Base-by-base conservation (phyloP, 495 filamentous ascomycete species). In the Gamarada debralockiae region DNA sequence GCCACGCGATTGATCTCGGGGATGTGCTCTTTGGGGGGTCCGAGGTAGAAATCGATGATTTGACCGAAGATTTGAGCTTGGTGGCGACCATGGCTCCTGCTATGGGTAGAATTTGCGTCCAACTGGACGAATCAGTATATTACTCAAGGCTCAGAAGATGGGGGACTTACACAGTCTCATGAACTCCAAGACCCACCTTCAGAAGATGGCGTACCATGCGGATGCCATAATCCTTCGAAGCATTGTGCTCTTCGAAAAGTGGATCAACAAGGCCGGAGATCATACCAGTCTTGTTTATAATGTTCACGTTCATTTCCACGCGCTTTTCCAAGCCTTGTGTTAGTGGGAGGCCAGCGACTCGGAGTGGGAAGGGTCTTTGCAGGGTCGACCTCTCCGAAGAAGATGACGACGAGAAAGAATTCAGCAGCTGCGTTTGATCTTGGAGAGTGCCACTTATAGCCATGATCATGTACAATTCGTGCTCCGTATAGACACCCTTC, bases 41-140 rank as follows among this genome's bases (percentile, higher is more conserved):
- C 76, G 24, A 89, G 71, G 71, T 88, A 93, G 72, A 81, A 90
- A 61, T 93, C 88, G 12, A 92, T 75, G 7, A 88, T 76, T 67
- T 89, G 86, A 10, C 87, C 83, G 57, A 92, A 85, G 52, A 83
- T 74, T 64, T 89, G 84, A 2, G 75, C 80, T 57, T 91, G 85
- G 59, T 79, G 87, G 87, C 79, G 2, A 87, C 79, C 22, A 67
- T 58, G 4, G 71, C 67, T 13, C 59, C 66, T 14, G 60, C 64
- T 0, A 65, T 64, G 0, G 74, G 71, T 12, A 78, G 47, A 22
- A 93, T 79, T 61, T 89, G 84, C 4, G 46, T 15, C 45, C 47
- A 56, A 2, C 39, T 42, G 12, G 12, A 36, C 15, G 15, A 13
- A 36, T 36, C 15, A 36, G 33, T 15, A 15, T 13, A 36, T 36